Evolutionary conservation across 1,284 basidiomycete genomes (phyloP).

Genomic region (Peniophora sp.): DNA sequence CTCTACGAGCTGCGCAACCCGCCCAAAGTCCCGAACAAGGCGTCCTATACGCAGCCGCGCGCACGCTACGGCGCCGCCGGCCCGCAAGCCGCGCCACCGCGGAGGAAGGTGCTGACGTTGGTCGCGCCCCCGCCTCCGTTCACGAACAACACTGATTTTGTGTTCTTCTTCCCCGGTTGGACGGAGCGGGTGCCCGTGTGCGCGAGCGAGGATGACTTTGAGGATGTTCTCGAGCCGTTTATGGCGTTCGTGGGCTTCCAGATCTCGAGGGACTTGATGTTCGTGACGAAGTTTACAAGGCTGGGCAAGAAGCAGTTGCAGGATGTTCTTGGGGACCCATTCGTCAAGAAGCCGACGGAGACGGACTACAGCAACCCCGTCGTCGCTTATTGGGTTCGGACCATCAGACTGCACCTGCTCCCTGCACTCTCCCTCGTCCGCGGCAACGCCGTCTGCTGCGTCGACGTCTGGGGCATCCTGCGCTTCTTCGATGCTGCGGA

Average conservation of each 20-base stretch:
- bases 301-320: slow-evolving; percentile 45
- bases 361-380: slow-evolving; percentile 48
- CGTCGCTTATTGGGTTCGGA: slow-evolving; percentile 71
- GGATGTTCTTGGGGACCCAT: slow-evolving; percentile 35
- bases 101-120: slow-evolving; percentile 58
- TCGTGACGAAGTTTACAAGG: slow-evolving; percentile 55
- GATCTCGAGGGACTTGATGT: slow-evolving; percentile 61
- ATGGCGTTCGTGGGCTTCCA: slow-evolving; percentile 72
- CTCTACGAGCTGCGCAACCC: slow-evolving; percentile 55
- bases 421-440: slow-evolving; percentile 84
- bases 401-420: slow-evolving; percentile 76
- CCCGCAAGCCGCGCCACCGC: slow-evolving; percentile 37
- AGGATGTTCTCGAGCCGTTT: slow-evolving; percentile 67
- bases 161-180: slow-evolving; percentile 91
- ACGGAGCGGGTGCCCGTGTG: slow-evolving; percentile 62
- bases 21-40: slow-evolving; percentile 42
- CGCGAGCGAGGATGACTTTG: slow-evolving; percentile 57
- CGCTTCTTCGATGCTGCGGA: slow-evolving; percentile 68
- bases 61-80: slow-evolving; percentile 55
- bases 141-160: slow-evolving; percentile 62
- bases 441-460: slow-evolving; percentile 79
- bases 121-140: slow-evolving; percentile 71
- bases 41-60: slow-evolving; percentile 55
- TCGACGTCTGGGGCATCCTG: slow-evolving; percentile 85
- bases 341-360: slow-evolving; percentile 46